These are phyloP conservation scores for Pelargonium myrrhifolium DNA, from an alignment of 441 rosid species.

Conservation along the genomic window DNA sequence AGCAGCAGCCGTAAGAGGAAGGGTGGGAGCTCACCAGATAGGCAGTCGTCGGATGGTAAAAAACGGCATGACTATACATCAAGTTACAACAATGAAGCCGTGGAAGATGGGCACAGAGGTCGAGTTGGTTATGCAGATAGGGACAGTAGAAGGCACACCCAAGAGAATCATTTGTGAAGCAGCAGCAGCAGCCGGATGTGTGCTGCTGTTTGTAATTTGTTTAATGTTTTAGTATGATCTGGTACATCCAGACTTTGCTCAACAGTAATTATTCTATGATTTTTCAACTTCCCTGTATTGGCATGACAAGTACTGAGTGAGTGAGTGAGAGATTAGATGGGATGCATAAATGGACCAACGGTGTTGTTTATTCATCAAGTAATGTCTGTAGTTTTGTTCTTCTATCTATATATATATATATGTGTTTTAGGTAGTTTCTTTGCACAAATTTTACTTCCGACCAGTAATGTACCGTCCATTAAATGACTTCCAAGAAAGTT, in stretches of 20 bases:
- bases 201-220: constrained; percentile 7
- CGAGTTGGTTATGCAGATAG: neutral
- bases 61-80: constrained; percentile 21
- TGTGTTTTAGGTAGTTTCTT: no score
- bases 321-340: no score
- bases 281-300: neutral
- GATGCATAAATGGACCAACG: no score
- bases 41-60: constrained; percentile 28
- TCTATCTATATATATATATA: neutral
- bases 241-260: neutral
- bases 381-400: no score
- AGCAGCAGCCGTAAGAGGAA: constrained; percentile 29
- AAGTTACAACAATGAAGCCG: neutral
- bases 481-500: no score
- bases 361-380: no score
- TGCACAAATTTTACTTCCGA: no score
- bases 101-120: constrained; percentile 1
- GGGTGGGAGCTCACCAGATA: constrained; percentile 30
- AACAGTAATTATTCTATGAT: constrained; percentile 3
- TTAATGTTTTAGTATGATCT: neutral
- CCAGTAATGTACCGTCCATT: no score
- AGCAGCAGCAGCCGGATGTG: no score
- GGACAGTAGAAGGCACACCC: constrained; percentile 11
- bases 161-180: constrained; percentile 5
- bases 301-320: no score